These are phyloP conservation scores for Elymus sibiricus DNA, from an alignment of 176 grass and related monocot genomes.

Conservation along the genomic window DNA sequence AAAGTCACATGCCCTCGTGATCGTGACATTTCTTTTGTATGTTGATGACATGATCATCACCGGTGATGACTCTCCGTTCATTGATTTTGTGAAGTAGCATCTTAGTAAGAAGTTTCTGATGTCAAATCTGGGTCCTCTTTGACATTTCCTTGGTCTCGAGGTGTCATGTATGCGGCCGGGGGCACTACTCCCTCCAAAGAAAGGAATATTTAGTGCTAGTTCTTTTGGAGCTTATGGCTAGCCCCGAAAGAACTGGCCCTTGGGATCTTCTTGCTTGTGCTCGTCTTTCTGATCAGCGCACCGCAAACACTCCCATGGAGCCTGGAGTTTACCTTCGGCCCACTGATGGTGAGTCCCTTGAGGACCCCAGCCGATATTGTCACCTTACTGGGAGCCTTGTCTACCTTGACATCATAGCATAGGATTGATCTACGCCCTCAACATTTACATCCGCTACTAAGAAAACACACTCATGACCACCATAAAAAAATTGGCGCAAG, in stretches of 20 bases:
- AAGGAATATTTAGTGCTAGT: background rate
- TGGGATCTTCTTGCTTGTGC: background rate
- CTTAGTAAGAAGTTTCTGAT: background rate
- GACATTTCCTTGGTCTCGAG: background rate
- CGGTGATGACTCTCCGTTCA: background rate
- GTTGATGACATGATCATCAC: background rate
- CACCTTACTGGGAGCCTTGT: no score
- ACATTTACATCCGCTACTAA: no score
- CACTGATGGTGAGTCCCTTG: background rate
- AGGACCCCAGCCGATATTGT: background rate
- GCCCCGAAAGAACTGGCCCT: no score
- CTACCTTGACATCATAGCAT: no score
- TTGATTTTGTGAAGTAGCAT: background rate
- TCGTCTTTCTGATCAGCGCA: background rate
- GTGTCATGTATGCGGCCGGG: background rate
- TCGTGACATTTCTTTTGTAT: background rate
- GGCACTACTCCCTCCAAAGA: background rate
- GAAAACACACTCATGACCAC: no score
- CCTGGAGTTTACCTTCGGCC: background rate
- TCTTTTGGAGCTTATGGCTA: no score
- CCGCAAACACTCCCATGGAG: background rate
- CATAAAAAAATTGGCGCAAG: no score
- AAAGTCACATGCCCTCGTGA: background rate
- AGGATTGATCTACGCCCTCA: no score
- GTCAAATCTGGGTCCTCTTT: background rate